phyloP scores from a whole-genome alignment of 2,329 filamentous ascomycete species.

The Hypoxylon sp. region DNA sequence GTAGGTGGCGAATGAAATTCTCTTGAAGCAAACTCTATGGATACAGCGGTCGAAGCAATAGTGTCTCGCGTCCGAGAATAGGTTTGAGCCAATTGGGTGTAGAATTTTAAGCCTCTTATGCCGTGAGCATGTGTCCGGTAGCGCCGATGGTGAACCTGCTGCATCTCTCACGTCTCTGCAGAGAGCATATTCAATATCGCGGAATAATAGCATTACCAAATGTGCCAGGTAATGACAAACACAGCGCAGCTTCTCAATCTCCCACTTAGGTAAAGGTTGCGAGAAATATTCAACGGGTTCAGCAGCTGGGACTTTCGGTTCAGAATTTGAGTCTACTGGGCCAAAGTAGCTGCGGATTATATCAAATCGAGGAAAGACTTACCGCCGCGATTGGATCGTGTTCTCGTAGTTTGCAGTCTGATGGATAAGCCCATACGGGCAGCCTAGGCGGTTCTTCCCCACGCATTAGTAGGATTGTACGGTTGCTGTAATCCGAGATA shows the following conservation, averaged over 20 bases:
- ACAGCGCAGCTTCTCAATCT: not conserved
- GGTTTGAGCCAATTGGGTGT: too few relatives aligned
- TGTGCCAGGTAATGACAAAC: not conserved
- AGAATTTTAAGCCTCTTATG: too few relatives aligned
- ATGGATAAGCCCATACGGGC: not conserved
- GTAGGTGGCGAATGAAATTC: not conserved
- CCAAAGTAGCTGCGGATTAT: not conserved
- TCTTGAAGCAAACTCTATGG: not conserved
- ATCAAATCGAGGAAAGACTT: not conserved
- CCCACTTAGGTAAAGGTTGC: not conserved
- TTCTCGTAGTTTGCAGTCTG: not conserved
- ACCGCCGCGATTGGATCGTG: too few relatives aligned
- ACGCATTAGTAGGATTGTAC: not conserved
- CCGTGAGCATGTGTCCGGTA: too few relatives aligned
- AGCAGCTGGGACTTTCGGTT: too few relatives aligned
- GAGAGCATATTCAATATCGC: not conserved
- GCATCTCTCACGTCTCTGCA: not conserved
- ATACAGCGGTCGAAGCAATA: not conserved
- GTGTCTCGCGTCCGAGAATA: not conserved
- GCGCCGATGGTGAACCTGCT: not conserved
- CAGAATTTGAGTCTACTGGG: too few relatives aligned
- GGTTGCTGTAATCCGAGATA: not conserved
- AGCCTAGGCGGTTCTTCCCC: not conserved
- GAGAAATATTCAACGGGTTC: not conserved
- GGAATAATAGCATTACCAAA: not conserved